Evolutionary conservation across 164 flowering plant genomes (phyloP).

Genomic region (Paratinospora sagittata): DNA sequence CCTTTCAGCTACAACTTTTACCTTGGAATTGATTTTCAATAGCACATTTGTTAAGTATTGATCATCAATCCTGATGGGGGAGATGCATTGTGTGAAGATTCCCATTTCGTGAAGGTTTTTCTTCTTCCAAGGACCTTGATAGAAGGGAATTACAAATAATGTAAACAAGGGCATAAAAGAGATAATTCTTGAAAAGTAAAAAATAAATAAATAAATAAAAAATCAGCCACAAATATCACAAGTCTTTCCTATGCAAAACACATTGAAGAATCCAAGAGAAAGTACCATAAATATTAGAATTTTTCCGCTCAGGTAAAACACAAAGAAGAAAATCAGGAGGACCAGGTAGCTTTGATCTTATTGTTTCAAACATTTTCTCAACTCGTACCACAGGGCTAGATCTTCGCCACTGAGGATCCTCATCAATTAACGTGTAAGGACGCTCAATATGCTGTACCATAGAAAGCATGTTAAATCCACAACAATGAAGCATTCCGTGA

Average conservation of each 20-base stretch:
- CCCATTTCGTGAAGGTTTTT: constrained; percentile 55
- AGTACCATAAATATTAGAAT: constrained; percentile 79
- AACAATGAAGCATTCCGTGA: too few species aligned
- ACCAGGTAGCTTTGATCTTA: constrained; percentile 44
- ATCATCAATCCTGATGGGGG: constrained; percentile 65
- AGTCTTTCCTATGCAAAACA: too few species aligned
- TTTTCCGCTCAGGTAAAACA: constrained; percentile 70
- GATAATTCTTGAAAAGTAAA: too few species aligned
- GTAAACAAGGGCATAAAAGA: too few species aligned
- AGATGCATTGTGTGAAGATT: constrained; percentile 57
- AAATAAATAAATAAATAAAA: too few species aligned
- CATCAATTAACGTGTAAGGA: too few species aligned
- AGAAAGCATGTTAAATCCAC: too few species aligned
- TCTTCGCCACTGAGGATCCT: constrained; percentile 45
- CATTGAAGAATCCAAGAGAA: too few species aligned
- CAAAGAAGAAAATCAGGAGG: constrained; percentile 67
- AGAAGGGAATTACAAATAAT: too few species aligned
- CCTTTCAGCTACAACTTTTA: too few species aligned
- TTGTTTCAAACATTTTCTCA: constrained; percentile 62
- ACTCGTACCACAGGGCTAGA: constrained; percentile 51
- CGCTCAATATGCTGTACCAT: too few species aligned
- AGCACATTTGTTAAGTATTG: constrained; percentile 81
- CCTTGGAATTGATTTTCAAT: constrained; percentile 86
- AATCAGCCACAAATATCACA: too few species aligned
- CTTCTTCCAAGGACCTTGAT: constrained; percentile 89